Percentiles rank a stretch among this genome's conserved stretches.
Evolutionary conservation across 2,329 filamentous ascomycete genomes (phyloP).

Genomic region (Xylaria sp.): DNA sequence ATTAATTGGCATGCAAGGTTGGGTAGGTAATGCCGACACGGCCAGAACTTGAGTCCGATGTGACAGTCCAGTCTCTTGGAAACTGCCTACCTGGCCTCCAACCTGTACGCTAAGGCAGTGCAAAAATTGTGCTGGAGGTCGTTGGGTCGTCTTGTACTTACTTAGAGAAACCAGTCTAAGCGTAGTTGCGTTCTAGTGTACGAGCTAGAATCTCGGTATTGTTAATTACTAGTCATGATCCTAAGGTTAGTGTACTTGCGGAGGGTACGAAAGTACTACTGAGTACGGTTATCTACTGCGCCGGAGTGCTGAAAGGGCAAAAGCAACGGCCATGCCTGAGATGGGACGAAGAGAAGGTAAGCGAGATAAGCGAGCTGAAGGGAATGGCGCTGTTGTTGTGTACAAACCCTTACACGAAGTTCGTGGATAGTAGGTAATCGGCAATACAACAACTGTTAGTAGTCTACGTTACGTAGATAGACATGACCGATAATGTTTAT

Average conservation of each 20-base stretch:
- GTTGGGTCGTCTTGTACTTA: neutral
- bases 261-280: neutral
- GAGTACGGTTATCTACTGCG: too few relatives aligned
- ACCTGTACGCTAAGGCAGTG: neutral
- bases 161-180: too few relatives aligned
- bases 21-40: neutral
- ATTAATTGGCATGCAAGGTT: neutral
- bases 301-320: slow-evolving; percentile 9
- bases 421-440: neutral
- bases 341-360: slow-evolving; percentile 23
- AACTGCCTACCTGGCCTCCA: too few relatives aligned
- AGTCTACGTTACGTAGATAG: neutral
- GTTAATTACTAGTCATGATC: neutral
- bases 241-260: neutral
- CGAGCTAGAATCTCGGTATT: neutral
- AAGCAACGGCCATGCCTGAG: neutral
- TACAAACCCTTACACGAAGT: neutral
- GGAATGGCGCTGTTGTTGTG: slow-evolving; percentile 4
- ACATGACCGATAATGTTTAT: neutral
- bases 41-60: neutral
- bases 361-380: slow-evolving; percentile 33
- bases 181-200: too few relatives aligned
- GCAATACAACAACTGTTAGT: neutral
- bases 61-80: neutral
- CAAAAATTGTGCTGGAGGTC: neutral